phyloP scores from a whole-genome alignment of 2,329 filamentous ascomycete species.

The Thelonectria olida region DNA sequence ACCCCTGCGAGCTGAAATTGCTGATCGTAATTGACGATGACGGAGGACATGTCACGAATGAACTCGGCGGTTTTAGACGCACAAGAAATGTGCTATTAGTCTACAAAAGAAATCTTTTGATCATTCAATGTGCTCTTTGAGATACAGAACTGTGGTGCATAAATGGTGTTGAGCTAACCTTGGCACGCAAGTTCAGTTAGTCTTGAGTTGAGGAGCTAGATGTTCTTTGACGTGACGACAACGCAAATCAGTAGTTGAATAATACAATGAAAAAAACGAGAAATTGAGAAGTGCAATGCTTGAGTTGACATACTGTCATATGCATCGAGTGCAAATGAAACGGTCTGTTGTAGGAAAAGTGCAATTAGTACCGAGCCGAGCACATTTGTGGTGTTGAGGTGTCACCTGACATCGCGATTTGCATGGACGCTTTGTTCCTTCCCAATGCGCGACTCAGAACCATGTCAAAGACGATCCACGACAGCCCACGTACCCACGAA shows the following conservation, averaged over 20 bases:
- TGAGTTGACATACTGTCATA: too few relatives aligned
- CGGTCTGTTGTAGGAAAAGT: too few relatives aligned
- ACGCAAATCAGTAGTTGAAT: too few relatives aligned
- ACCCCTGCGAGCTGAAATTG: slow-evolving; percentile 36
- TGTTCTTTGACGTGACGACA: too few relatives aligned
- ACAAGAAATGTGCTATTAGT: slow-evolving; percentile 11
- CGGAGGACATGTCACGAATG: slow-evolving; percentile 13
- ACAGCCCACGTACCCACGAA: neutral
- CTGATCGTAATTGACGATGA: slow-evolving; percentile 27
- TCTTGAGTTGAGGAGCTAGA: too few relatives aligned
- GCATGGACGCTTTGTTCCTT: slow-evolving; percentile 13
- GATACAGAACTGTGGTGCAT: neutral
- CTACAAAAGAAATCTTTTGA: neutral
- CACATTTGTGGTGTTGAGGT: slow-evolving; percentile 7
- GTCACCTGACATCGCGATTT: slow-evolving; percentile 43
- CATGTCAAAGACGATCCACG: slow-evolving; percentile 21
- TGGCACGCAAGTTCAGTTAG: neutral
- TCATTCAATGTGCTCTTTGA: too few relatives aligned
- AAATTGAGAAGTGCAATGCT: neutral
- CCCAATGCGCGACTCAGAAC: slow-evolving; percentile 14
- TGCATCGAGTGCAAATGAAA: too few relatives aligned
- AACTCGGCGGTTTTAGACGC: slow-evolving; percentile 13
- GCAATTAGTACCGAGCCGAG: too few relatives aligned
- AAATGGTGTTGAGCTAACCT: neutral
- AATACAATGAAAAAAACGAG: neutral